phyloP scores from a whole-genome alignment of 1,284 basidiomycete species.

The Cutaneotrichosporon dermatis region DNA sequence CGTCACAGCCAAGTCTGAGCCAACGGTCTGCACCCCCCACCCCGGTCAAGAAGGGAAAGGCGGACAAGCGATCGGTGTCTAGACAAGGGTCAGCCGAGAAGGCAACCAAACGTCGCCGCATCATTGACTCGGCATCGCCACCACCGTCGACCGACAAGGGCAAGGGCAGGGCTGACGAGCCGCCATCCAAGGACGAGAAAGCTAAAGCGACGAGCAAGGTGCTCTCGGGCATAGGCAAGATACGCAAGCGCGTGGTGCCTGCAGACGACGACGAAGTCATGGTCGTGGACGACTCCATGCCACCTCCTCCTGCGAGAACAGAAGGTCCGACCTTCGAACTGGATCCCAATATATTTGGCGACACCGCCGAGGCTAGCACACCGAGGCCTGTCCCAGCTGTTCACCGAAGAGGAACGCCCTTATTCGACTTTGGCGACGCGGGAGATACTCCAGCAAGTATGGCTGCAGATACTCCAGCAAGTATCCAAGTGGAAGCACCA shows the following conservation, averaged over 20 bases:
- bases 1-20: not conserved
- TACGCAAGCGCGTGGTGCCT: not conserved
- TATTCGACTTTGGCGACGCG: slow-evolving; percentile 3
- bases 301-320: not conserved
- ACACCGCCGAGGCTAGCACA: not conserved
- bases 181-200: not conserved
- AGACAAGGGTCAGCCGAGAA: not conserved
- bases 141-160: not conserved
- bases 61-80: too few relatives aligned
- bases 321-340: not conserved
- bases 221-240: not conserved
- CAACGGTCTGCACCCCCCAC: not conserved
- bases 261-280: not conserved
- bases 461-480: too few relatives aligned
- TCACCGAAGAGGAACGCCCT: not conserved
- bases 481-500: not conserved
- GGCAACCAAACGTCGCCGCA: not conserved
- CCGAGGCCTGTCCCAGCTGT: not conserved
- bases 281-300: not conserved
- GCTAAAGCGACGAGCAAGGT: not conserved
- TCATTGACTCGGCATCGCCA: not conserved
- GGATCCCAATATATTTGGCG: not conserved
- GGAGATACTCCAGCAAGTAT: not conserved
- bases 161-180: not conserved
- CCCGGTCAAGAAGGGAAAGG: too few relatives aligned